Evolutionary conservation across 1,284 basidiomycete genomes (phyloP).

Genomic region (Pisolithus thermaeus): DNA sequence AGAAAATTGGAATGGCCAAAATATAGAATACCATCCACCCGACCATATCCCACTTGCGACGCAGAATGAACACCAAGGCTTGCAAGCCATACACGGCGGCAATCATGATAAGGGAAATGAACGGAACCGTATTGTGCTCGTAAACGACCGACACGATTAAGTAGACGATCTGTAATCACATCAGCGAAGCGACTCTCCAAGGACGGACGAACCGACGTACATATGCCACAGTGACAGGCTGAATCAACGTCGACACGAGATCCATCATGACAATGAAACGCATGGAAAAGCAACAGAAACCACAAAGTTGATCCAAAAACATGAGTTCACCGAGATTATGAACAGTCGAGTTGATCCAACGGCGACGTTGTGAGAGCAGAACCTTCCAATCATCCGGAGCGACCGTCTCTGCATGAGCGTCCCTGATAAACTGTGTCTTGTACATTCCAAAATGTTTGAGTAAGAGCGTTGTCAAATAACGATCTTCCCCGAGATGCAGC

Average conservation of each 20-base stretch:
- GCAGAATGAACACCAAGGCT: constrained; percentile 79
- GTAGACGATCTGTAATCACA: constrained; percentile 66
- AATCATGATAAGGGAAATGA: constrained; percentile 85
- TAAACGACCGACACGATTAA: constrained; percentile 73
- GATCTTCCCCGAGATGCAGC: constrained; percentile 96
- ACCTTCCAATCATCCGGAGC: constrained; percentile 94
- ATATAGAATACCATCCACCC: constrained; percentile 98
- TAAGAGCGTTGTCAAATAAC: constrained; percentile 92
- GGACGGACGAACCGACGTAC: constrained; percentile 45
- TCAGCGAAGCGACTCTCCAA: constrained; percentile 8
- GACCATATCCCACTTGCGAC: constrained; percentile 92
- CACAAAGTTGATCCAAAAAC: constrained; percentile 90
- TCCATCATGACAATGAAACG: constrained; percentile 97
- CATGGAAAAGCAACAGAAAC: constrained; percentile 99
- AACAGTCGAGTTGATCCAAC: constrained; percentile 99
- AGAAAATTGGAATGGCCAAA: constrained; percentile 86
- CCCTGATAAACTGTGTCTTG: constrained; percentile 93
- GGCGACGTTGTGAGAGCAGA: constrained; percentile 90
- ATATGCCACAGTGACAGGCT: constrained; percentile 92
- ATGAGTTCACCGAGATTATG: constrained; percentile 95
- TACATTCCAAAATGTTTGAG: constrained; percentile 89
- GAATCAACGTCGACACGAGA: constrained; percentile 79
- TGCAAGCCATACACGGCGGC: constrained; percentile 91
- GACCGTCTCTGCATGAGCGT: constrained; percentile 89
- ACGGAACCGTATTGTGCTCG: constrained; percentile 61